Evolutionary conservation across 495 filamentous ascomycete species (phyloP).

Genomic region (Astrocystis sublimbata): DNA sequence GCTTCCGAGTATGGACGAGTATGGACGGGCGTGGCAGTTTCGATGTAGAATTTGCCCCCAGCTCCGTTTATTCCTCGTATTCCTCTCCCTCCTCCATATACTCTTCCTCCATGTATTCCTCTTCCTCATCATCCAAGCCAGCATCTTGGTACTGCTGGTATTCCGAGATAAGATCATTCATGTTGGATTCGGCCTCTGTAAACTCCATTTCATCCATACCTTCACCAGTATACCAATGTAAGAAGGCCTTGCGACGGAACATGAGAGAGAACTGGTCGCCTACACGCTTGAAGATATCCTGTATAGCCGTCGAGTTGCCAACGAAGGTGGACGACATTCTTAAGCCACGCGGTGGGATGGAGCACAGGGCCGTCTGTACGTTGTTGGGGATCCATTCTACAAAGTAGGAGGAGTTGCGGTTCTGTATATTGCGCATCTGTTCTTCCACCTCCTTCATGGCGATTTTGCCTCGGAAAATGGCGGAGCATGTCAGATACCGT

Average conservation of each 20-base stretch:
- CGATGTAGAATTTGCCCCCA: neutral
- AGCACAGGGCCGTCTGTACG: slow-evolving; percentile 97
- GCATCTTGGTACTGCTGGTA: slow-evolving; percentile 99
- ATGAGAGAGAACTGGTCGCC: slow-evolving; percentile 98
- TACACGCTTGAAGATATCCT: slow-evolving; percentile 99
- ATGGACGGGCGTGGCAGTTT: too few species aligned
- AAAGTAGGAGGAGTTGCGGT: slow-evolving; percentile 98
- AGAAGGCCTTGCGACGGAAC: slow-evolving; percentile 99
- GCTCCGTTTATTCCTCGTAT: neutral
- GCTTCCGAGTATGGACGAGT: too few species aligned
- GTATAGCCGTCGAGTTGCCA: slow-evolving; percentile 96
- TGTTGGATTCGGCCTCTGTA: slow-evolving; percentile 99
- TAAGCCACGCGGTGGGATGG: slow-evolving; percentile 89
- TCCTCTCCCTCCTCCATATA: slow-evolving; percentile 59
- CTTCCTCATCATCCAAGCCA: slow-evolving; percentile 67
- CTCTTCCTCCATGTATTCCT: slow-evolving; percentile 54
- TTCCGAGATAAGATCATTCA: slow-evolving; percentile 98
- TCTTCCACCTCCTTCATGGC: slow-evolving; percentile 99
- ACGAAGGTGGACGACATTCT: slow-evolving; percentile 99
- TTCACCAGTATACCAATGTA: slow-evolving; percentile 99
- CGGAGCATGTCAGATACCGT: slow-evolving; percentile 96
- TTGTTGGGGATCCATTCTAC: slow-evolving; percentile 99
- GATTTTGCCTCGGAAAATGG: slow-evolving; percentile 98
- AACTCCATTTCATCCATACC: slow-evolving; percentile 99
- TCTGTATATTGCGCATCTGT: slow-evolving; percentile 98